Evolutionary conservation across 1,139 yeast genomes (phyloP).

Genomic region (Saccharomyces hybrid): DNA sequence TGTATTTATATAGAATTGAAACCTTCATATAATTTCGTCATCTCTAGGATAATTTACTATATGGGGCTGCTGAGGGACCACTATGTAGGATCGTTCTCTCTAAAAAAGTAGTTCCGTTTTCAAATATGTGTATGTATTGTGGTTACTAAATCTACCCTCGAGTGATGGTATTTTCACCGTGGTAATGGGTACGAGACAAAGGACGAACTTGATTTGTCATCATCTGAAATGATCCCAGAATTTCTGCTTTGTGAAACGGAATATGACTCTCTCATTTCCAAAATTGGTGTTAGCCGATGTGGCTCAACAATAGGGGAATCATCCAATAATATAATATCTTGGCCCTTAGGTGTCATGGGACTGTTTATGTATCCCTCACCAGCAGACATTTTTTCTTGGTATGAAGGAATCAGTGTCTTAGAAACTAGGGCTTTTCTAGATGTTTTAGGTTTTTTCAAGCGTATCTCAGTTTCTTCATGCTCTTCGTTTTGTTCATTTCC

Average conservation of each 20-base stretch:
- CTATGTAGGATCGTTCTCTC: too few species aligned
- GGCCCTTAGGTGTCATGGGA: not conserved
- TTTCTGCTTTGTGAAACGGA: not conserved
- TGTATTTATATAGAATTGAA: not conserved
- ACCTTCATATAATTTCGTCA: not conserved
- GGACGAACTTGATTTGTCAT: not conserved
- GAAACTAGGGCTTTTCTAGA: not conserved
- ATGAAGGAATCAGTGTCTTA: not conserved
- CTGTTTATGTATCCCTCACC: not conserved
- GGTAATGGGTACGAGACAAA: not conserved
- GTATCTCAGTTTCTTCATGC: not conserved
- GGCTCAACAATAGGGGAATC: not conserved
- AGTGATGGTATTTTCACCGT: not conserved
- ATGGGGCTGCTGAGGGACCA: too few species aligned
- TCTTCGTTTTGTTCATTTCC: not conserved
- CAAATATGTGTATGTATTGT: too few species aligned
- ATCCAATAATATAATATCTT: not conserved
- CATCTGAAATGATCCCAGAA: not conserved
- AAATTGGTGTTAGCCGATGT: not conserved
- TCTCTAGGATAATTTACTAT: not conserved
- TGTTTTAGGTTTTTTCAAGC: not conserved
- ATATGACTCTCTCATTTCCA: not conserved
- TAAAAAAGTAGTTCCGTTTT: too few species aligned
- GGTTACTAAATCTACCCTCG: conserved; percentile 13
- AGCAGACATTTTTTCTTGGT: not conserved